Evolutionary conservation across 2,329 filamentous ascomycete genomes (phyloP).

Genomic region (Apiospora pterosperma): DNA sequence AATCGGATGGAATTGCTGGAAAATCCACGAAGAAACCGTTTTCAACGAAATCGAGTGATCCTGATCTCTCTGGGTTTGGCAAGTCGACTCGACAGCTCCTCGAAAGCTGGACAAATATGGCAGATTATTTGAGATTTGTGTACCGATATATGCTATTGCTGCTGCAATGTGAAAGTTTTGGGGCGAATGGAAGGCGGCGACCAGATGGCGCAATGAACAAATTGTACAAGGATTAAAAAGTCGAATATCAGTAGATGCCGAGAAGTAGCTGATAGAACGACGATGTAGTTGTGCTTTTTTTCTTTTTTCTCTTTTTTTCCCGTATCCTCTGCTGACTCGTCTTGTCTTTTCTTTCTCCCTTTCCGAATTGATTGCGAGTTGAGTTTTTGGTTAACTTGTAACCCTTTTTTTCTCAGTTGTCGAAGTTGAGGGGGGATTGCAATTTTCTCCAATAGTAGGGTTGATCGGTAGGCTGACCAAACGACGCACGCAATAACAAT

Average conservation of each 20-base stretch:
- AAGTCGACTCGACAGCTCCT: constrained; percentile 9
- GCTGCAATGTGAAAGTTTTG: neutral
- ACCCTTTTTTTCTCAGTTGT: constrained; percentile 16
- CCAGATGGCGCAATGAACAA: constrained; percentile 20
- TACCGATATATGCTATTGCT: constrained; percentile 20
- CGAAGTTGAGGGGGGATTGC: constrained; percentile 2
- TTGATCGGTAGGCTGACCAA: constrained; percentile 18
- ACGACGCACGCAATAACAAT: constrained; percentile 21
- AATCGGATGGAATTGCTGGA: neutral
- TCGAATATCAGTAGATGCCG: constrained; percentile 7
- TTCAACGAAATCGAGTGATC: neutral
- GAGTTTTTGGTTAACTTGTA: constrained; percentile 27
- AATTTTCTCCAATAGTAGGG: constrained; percentile 16
- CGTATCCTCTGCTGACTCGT: constrained; percentile 4
- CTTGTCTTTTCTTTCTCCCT: constrained; percentile 22
- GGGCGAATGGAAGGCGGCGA: constrained; percentile 22
- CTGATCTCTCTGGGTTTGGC: neutral
- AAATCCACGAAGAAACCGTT: neutral
- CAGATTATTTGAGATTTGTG: constrained; percentile 16
- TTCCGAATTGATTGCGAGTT: constrained; percentile 18
- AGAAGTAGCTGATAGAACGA: constrained; percentile 12
- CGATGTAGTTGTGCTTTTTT: constrained; percentile 2
- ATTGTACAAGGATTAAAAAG: constrained; percentile 35
- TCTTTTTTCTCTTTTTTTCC: neutral
- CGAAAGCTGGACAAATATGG: constrained; percentile 12